Percentiles rank a stretch among this genome's conserved stretches.
Conservation (phyloP, 2,329 filamentous ascomycete species). For the Alternaria arborescens region DNA sequence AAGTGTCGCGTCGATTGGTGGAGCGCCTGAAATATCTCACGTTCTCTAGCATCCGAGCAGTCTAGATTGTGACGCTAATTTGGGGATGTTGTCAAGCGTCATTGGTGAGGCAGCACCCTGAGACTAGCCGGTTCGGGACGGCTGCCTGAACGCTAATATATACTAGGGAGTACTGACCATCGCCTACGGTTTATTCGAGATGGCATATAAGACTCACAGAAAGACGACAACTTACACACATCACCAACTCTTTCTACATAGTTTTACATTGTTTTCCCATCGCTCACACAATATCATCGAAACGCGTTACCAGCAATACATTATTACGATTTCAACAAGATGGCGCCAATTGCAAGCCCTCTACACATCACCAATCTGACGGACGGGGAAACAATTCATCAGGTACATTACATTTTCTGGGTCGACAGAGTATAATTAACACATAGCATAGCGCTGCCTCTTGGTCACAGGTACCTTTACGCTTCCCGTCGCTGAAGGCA, state of each 20-base stretch:
- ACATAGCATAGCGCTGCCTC: constrained; percentile 33
- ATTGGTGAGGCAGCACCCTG: background rate
- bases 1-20: too few relatives aligned
- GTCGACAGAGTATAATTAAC: background rate
- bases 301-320: background rate
- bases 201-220: background rate
- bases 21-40: background rate
- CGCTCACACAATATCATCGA: background rate
- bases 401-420: constrained; percentile 11
- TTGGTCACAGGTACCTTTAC: constrained; percentile 39
- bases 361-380: constrained; percentile 31
- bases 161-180: background rate
- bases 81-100: background rate
- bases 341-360: constrained; percentile 12
- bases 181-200: background rate
- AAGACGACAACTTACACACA: background rate
- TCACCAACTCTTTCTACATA: background rate
- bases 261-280: background rate
- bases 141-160: background rate
- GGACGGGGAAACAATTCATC: constrained; percentile 41
- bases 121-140: background rate
- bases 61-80: background rate
- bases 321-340: background rate
- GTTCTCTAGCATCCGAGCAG: background rate
- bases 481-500: constrained; percentile 21